These are phyloP conservation scores for Gnomoniopsis sp. DNA, from an alignment of 2,329 filamentous ascomycete species.

Conservation along the genomic window DNA sequence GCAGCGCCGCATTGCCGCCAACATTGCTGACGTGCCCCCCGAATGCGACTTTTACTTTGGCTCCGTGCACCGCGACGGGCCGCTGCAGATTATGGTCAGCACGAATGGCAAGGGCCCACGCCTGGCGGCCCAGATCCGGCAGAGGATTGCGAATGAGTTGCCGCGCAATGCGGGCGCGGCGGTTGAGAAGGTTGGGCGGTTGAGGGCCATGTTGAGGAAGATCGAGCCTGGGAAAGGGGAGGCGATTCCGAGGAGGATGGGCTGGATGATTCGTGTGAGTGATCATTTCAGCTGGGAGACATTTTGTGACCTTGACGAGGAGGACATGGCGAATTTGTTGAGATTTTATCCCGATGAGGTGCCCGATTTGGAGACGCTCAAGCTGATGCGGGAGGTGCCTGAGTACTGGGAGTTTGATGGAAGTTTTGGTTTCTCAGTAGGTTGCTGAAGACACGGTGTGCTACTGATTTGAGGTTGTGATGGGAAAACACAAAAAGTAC, in stretches of 20 bases:
- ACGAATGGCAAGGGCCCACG: slow-evolving; percentile 96
- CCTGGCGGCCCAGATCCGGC: slow-evolving; percentile 80
- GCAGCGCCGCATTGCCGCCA: slow-evolving; percentile 76
- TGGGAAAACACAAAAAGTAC: neutral
- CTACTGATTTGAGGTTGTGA: slow-evolving; percentile 4
- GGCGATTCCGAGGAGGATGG: slow-evolving; percentile 84
- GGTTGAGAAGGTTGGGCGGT: slow-evolving; percentile 76
- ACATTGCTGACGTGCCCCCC: slow-evolving; percentile 93
- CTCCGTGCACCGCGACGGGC: slow-evolving; percentile 89
- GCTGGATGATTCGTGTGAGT: slow-evolving; percentile 91
- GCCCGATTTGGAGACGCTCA: slow-evolving; percentile 52
- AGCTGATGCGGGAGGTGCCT: slow-evolving; percentile 47
- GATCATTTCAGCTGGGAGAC: slow-evolving; percentile 83
- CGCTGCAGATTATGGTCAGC: slow-evolving; percentile 96
- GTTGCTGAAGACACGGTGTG: slow-evolving; percentile 20
- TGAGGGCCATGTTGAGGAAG: slow-evolving; percentile 75
- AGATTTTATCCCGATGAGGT: slow-evolving; percentile 65
- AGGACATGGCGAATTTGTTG: slow-evolving; percentile 81
- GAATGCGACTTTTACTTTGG: slow-evolving; percentile 99
- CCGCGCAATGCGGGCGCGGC: slow-evolving; percentile 80
- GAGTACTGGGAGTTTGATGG: slow-evolving; percentile 53
- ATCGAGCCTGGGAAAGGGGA: slow-evolving; percentile 64
- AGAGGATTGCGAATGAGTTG: slow-evolving; percentile 73
- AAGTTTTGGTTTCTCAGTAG: slow-evolving; percentile 57
- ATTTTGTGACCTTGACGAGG: slow-evolving; percentile 75